Percentiles rank a stretch among this genome's conserved stretches.
Conservation (phyloP, 371 early-diverging fungal genomes). For the Zychaea mexicana region DNA sequence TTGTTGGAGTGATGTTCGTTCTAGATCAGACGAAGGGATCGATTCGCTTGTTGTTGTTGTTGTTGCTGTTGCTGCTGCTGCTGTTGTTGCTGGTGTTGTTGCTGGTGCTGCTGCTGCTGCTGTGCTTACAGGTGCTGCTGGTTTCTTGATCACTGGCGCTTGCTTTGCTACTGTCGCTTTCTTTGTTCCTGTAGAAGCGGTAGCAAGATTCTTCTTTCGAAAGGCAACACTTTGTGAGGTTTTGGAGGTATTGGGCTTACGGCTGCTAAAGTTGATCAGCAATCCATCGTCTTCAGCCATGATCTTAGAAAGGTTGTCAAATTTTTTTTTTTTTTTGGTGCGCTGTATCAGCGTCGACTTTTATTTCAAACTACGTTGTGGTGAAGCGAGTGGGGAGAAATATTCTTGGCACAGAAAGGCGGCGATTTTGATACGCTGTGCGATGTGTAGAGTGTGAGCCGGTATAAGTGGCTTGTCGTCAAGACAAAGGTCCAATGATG, state of each 20-base stretch:
- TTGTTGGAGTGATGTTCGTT: conserved; percentile 24
- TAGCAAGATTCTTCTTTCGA: neutral
- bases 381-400: no score
- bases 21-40: neutral
- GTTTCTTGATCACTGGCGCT: neutral
- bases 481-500: no score
- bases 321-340: conserved; percentile 3
- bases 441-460: no score
- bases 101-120: conserved; percentile 2
- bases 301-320: neutral
- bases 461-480: no score
- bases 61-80: conserved; percentile 14
- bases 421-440: no score
- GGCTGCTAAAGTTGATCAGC: conserved; percentile 64
- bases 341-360: no score
- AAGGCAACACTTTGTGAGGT: neutral
- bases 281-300: conserved; percentile 66
- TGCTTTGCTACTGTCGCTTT: neutral
- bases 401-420: no score
- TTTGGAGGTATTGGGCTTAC: neutral
- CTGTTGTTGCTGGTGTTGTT: conserved; percentile 5
- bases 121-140: conserved; percentile 1
- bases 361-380: no score
- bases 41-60: conserved; percentile 5
- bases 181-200: neutral